Base-by-base conservation (phyloP, 768 basidiomycete genomes). In the Pulveroboletus sp. region DNA sequence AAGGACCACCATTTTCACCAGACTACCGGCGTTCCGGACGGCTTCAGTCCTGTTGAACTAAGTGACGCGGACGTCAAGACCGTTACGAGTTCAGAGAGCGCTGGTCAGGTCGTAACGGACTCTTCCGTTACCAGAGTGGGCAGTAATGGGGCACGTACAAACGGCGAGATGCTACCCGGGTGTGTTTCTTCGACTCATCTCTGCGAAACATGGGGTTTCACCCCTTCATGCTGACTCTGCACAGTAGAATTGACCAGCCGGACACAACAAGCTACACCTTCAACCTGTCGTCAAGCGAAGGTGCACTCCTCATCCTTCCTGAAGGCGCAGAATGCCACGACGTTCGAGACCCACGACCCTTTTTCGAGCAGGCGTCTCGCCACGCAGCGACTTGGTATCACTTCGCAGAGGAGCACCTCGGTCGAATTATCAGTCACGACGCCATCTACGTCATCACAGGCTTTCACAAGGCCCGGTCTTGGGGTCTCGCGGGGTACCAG, bases 381-480 rank as follows among this genome's bases (percentile, higher is more conserved):
- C 42, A 71, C 47, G 69, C 63, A 0, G 48, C 46, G 13, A 46
- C 55, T 6, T 72, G 71, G 70, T 71, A 70, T 48, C 50, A 47
- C 28, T 66, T 65, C 18, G 66, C 58, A 8, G 59, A 65, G 47
- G 55, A 50, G 24, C 45, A 54, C 0, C 61, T 65, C 43, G 63
- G 63, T 8, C 60, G 63, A 41, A 55, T 54, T 46, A 62, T 61
- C n/a, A 61, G 61, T 35, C 65, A 65, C 35, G 64, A 68, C 10
- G 49, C 63, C 15, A 57, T 70, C 37, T 72, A 72, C 33, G 56
- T 71, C 32, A 59, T 72, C 36, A 72, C 59, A 5, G 61, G 62
- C 1, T 31, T 62, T 7, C 52, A 64, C 46, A 62, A 54, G 21
- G 59, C 62, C 4, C 53, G 51, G n/a, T 59, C 68, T 0, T 73